Evolutionary conservation across 78 protist genomes (phyloP), one percentile per base, ranked within the genome.

Genomic region (Thecamonas trahens): DNA sequence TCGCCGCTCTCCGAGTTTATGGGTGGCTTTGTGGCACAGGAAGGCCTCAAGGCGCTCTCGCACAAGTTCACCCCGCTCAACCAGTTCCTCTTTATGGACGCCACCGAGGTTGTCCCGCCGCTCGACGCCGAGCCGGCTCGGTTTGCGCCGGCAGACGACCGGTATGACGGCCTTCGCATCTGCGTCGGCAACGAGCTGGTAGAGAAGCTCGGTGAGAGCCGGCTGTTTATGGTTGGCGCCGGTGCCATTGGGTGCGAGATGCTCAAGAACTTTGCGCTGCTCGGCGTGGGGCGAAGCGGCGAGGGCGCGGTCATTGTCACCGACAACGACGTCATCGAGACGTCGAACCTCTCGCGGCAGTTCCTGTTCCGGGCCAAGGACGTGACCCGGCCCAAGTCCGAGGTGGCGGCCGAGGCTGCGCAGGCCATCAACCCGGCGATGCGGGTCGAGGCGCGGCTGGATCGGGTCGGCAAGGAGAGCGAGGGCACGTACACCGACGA

Each of bases 191-290:
- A 72, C 71, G 60, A 44, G 28, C 1, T 32, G 52, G 42, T 91
- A 57, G 55, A 31, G 24, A 32, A 71, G 29, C 77, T n/a, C n/a
- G n/a, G n/a, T n/a, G n/a, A n/a, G n/a, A n/a, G n/a, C n/a, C n/a
- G n/a, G n/a, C n/a, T n/a, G n/a, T n/a, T n/a, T n/a, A n/a, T n/a
- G 18, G 99, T 97, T 18, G 99, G 99, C 35, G 92, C 99, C 1
- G 99, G 99, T 22, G 99, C 99, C 13, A 86, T 96, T 22, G 99
- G 99, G n/a, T 97, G 99, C 74, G 99, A 97, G n/a, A 53, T 89
- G 74, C 60, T 96, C 62, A 97, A 97, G 80, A 76, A 71, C 79
- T 82, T 76, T 38, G 95, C 97, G 22, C n/a, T 90, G 80, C 79
- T 91, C 87, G 99, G 99, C 53, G 35, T 92, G 11, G 91, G 84